Percentiles rank a stretch among this genome's conserved stretches.
Evolutionary conservation across 1,284 basidiomycete genomes (phyloP).

Genomic region (Ceratobasidium sp.): DNA sequence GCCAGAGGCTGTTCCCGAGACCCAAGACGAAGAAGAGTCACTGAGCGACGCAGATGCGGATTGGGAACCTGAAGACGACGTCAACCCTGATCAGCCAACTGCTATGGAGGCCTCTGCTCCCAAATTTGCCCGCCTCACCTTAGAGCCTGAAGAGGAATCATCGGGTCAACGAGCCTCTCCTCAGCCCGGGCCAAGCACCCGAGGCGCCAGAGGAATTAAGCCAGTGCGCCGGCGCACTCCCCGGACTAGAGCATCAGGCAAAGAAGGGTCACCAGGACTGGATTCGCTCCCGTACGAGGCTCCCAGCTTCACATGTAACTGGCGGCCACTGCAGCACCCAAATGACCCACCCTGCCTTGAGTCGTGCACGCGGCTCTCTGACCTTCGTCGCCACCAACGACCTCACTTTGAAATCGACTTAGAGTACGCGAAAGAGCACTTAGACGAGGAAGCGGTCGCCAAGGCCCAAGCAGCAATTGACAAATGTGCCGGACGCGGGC

Average conservation of each 20-base stretch:
- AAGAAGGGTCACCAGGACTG: conserved; percentile 18
- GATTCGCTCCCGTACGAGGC: conserved; percentile 27
- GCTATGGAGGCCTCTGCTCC: neutral
- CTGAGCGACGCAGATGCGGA: conserved; percentile 29
- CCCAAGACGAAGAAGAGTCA: conserved; percentile 27
- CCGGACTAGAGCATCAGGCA: conserved; percentile 13
- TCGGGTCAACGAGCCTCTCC: neutral
- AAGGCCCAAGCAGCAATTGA: conserved; percentile 22
- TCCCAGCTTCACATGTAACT: conserved; percentile 15
- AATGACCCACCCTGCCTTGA: conserved; percentile 12
- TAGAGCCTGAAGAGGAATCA: conserved; percentile 17
- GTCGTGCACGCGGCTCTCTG: conserved; percentile 31
- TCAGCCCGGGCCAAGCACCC: conserved; percentile 24
- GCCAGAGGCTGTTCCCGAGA: neutral
- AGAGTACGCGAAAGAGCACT: conserved; percentile 27
- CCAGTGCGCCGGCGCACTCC: conserved; percentile 4
- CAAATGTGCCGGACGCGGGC: conserved; percentile 30
- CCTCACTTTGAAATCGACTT: conserved; percentile 31
- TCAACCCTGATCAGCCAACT: neutral
- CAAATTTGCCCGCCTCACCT: conserved; percentile 25
- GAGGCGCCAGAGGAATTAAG: conserved; percentile 25
- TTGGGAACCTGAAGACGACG: conserved; percentile 31
- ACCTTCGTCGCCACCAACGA: conserved; percentile 35
- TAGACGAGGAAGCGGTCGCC: conserved; percentile 10
- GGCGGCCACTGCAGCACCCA: conserved; percentile 24